Evolutionary conservation across 2,329 filamentous ascomycete species (phyloP).

Genomic region (Colletotrichum eleusines): DNA sequence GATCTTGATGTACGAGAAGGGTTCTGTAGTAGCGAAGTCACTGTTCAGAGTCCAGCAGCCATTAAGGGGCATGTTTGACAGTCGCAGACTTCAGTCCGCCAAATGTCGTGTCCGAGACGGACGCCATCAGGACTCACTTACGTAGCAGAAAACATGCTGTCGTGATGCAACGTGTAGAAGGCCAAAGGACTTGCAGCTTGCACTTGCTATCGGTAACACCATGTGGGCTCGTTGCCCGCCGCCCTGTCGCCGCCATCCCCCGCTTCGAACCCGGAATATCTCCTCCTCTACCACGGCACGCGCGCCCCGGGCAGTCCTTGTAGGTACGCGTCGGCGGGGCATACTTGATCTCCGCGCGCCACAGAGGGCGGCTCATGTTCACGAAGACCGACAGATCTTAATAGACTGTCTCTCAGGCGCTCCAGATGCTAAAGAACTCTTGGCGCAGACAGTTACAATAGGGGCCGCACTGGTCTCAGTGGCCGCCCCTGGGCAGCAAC

Average conservation of each 20-base stretch:
- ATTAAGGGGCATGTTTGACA: too few relatives aligned
- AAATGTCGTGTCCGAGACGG: too few relatives aligned
- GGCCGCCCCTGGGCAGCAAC: conserved; percentile 11
- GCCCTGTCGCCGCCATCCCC: neutral
- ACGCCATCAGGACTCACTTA: too few relatives aligned
- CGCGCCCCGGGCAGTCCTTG: neutral
- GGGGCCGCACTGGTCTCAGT: conserved; percentile 15
- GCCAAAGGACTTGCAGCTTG: too few relatives aligned
- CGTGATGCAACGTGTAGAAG: too few relatives aligned
- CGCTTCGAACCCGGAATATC: conserved; percentile 11
- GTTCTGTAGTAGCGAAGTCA: too few relatives aligned
- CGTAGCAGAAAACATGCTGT: too few relatives aligned
- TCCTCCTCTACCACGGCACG: neutral
- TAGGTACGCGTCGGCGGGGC: too few relatives aligned
- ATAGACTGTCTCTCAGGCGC: conserved; percentile 12
- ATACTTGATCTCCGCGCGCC: neutral
- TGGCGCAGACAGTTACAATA: conserved; percentile 18
- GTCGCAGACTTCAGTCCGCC: too few relatives aligned
- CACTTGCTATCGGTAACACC: too few relatives aligned
- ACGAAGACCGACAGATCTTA: conserved; percentile 23
- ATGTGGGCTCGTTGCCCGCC: neutral
- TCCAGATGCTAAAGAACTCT: conserved; percentile 24
- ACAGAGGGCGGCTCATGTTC: conserved; percentile 18
- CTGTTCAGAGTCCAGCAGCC: too few relatives aligned
- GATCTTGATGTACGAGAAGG: too few relatives aligned